Percentiles rank a stretch among this genome's conserved stretches.
Conservation (phyloP, 2,329 filamentous ascomycete species). For the Harringtonia aguacate region DNA sequence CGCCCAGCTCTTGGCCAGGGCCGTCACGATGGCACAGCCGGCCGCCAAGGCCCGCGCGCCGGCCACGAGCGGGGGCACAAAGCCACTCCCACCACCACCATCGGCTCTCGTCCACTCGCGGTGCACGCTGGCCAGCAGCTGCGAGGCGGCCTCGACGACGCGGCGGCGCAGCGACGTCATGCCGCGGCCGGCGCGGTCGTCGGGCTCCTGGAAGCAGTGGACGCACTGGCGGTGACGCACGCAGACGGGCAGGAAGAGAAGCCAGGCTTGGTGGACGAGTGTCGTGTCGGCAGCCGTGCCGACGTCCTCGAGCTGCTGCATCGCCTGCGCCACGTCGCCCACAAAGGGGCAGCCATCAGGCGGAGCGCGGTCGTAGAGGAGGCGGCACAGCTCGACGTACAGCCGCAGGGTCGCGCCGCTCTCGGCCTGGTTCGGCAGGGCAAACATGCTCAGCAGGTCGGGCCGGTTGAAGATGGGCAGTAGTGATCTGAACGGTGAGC, state of each 20-base stretch:
- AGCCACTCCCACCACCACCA: neutral
- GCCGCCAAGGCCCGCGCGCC: neutral
- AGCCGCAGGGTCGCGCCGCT: neutral
- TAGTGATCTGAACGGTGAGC: neutral
- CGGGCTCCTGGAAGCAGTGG: slow-evolving; percentile 4
- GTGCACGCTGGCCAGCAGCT: neutral
- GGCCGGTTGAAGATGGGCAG: slow-evolving; percentile 1
- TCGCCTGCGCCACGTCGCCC: neutral
- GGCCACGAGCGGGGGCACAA: slow-evolving; percentile 1
- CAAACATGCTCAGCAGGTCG: neutral
- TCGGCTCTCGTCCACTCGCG: neutral
- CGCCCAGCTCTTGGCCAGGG: neutral
- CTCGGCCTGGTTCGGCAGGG: neutral
- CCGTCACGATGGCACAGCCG: neutral
- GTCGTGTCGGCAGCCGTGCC: neutral
- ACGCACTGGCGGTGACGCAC: slow-evolving; percentile 1
- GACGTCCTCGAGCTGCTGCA: neutral
- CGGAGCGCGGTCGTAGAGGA: neutral
- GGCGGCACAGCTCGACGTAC: neutral
- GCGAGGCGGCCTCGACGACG: neutral
- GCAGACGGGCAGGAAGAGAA: neutral
- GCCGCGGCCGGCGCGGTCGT: neutral
- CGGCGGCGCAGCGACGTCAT: neutral
- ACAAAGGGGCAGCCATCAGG: slow-evolving; percentile 1
- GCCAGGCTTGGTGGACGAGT: neutral